Conservation (phyloP, 306 rosid genomes). For the Casuarina glauca region DNA sequence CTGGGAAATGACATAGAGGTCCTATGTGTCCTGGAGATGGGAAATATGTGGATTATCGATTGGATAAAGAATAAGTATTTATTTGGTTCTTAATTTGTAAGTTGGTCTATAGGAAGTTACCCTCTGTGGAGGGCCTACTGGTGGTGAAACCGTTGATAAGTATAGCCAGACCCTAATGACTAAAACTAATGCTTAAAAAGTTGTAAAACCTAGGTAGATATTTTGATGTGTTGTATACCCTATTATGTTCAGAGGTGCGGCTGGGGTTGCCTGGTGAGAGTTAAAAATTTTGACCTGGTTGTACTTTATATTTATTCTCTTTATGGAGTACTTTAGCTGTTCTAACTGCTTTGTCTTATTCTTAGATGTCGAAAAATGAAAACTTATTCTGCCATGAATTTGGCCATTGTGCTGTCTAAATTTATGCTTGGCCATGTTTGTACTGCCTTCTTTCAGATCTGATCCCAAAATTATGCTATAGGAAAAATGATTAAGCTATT, state of each 20-base stretch:
- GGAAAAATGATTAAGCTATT: slow-evolving; percentile 58
- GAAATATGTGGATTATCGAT: background rate
- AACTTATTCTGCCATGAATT: background rate
- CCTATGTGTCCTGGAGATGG: background rate
- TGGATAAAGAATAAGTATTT: background rate
- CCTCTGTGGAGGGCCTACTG: background rate
- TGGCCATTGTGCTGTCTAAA: background rate
- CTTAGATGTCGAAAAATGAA: background rate
- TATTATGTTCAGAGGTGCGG: background rate
- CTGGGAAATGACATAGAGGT: background rate
- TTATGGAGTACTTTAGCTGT: background rate
- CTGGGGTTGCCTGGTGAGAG: background rate
- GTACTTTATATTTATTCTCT: background rate
- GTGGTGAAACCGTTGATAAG: background rate
- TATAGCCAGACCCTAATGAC: background rate
- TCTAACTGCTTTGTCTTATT: background rate
- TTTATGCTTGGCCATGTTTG: background rate
- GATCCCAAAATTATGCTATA: slow-evolving; percentile 21
- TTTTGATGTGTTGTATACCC: background rate
- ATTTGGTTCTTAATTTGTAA: background rate
- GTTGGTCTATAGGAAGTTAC: background rate
- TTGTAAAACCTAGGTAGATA: background rate
- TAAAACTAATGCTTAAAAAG: background rate
- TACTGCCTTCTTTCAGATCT: background rate
- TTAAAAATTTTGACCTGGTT: background rate